Evolutionary conservation across 2,329 filamentous ascomycete genomes (phyloP), one percentile per base, ranked within the genome.

Genomic region (Venturia carpophila): DNA sequence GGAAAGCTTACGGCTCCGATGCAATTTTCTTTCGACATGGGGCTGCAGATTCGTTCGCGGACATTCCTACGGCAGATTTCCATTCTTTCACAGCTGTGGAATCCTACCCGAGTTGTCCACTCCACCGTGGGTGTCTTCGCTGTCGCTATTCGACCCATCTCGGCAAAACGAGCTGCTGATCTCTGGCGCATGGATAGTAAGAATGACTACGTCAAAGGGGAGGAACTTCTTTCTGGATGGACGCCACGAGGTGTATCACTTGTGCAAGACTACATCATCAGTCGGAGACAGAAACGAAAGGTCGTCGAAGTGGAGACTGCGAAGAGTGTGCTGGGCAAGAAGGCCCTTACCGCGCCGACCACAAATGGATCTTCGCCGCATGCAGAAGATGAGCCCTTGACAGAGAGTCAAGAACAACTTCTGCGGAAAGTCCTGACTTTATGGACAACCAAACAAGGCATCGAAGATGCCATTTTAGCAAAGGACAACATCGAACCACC

Each of bases 131-230:
- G 86, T 56, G 90, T 96, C 66, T 99, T 96, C 76, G 92, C 90
- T 1, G 79, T 97, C 62, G 87, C 87, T 6, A 87, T 97, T 75
- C 88, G 91, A 39, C 94, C 94, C 0, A 87, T 91, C 9, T 92
- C 92, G 2, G 92, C 96, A 62, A 97, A 97, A 76, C 85, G 91
- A 60, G 91, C 92, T 0, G 91, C 91, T 3, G 94, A 99, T 73
- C 81, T 99, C 15, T 99, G 94, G 94, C 86, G 94, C 64, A 91
- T 97, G 86, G 95, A 92, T 75, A 97, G 92, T 19, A 88, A 91
- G 67, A 89, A 96, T 71, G 91, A 96, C 74, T 97, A 97, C 73
- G 90, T 99, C 71, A 97, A 96, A 75, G 94, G 94, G 65, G 92
- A 99, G 76, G 94, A 99, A 75, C 83, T 87, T 61, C 80, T 99